Evolutionary conservation across 768 basidiomycete genomes (phyloP).

Genomic region (Guyanaporus albipodus): DNA sequence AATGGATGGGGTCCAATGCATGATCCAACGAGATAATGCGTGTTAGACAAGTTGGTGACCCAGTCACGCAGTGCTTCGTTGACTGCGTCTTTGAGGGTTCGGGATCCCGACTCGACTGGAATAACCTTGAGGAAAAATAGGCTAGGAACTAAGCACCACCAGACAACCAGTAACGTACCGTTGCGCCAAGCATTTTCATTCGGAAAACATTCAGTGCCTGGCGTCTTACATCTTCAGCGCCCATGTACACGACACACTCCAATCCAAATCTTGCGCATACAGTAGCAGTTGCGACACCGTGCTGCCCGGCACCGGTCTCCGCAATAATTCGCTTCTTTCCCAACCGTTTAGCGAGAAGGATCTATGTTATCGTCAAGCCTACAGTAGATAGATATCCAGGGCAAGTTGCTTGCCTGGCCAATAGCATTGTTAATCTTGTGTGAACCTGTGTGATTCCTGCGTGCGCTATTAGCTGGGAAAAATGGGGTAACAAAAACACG

Average conservation of each 20-base stretch:
- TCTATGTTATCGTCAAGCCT: constrained; percentile 41
- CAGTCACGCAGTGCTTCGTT: constrained; percentile 98
- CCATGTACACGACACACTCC: constrained; percentile 98
- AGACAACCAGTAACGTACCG: constrained; percentile 40
- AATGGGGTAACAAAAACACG: constrained; percentile 22
- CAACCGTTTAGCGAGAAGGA: constrained; percentile 86
- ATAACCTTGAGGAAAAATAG: constrained; percentile 59
- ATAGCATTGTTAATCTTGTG: constrained; percentile 99
- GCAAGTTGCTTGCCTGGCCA: constrained; percentile 63
- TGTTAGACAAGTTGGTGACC: constrained; percentile 92
- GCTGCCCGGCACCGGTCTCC: constrained; percentile 98
- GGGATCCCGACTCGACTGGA: constrained; percentile 89
- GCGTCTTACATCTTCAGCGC: constrained; percentile 91
- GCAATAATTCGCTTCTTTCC: constrained; percentile 98
- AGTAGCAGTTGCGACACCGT: constrained; percentile 98
- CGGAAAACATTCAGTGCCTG: constrained; percentile 98
- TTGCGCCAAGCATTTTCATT: constrained; percentile 95
- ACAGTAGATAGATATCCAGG: neutral
- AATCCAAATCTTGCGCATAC: constrained; percentile 95
- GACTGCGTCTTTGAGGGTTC: constrained; percentile 96
- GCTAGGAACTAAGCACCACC: neutral
- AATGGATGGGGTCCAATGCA: constrained; percentile 98
- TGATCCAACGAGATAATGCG: constrained; percentile 96
- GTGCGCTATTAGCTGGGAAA: constrained; percentile 3
- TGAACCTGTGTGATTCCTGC: constrained; percentile 94